Evolutionary conservation across 2,329 filamentous ascomycete species (phyloP).

Genomic region (Fusarium hostae): DNA sequence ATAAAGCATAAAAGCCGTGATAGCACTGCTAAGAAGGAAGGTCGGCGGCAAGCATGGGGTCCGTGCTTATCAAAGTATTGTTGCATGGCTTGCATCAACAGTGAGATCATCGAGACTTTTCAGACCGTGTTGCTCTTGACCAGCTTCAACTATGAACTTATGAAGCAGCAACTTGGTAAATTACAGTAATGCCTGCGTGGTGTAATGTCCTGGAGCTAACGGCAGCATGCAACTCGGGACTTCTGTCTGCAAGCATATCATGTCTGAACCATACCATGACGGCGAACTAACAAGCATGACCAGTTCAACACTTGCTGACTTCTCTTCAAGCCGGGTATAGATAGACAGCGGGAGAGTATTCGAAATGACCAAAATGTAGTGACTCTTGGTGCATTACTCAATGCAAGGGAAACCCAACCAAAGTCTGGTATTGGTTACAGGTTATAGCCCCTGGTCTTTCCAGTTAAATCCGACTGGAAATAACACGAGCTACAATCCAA

Average conservation of each 20-base stretch:
- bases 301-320: conserved; percentile 17
- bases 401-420: background rate
- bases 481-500: background rate
- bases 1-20: background rate
- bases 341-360: background rate
- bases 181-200: background rate
- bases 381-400: background rate
- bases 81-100: background rate
- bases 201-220: background rate
- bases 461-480: background rate
- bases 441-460: background rate
- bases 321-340: background rate
- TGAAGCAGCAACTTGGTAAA: background rate
- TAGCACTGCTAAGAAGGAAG: background rate
- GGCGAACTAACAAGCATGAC: background rate
- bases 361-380: background rate
- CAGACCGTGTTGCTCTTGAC: background rate
- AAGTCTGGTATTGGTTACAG: background rate
- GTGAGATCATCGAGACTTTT: background rate
- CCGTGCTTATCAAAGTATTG: background rate
- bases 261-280: background rate
- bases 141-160: background rate
- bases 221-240: background rate
- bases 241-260: background rate
- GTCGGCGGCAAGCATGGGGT: background rate